Evolutionary conservation across 805 yeast species (phyloP), one percentile per base, ranked within the genome.

Genomic region (Teunomyces stri): DNA sequence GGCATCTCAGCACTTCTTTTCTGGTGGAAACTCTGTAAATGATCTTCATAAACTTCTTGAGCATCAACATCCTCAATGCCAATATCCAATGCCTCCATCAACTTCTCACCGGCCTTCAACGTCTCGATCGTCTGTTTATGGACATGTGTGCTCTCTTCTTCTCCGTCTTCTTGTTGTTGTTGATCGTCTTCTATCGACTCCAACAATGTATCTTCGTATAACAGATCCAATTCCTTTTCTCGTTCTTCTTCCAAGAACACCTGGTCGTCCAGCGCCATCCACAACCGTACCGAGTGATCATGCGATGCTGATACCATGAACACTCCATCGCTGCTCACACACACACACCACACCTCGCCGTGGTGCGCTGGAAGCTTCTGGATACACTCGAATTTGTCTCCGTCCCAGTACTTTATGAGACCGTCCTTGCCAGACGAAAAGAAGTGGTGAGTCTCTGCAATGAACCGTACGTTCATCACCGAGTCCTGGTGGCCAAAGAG

Each of bases 401-500:
- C 99, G 66, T 94, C 99, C 99, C 99, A 94, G 66, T 89, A 90
- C 67, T 94, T 94, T 47, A 94, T 79, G 50, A 85, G 68, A 11
- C 87, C 90, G 67, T 94, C 99, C 61, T 94, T 94, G 29, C 92
- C 85, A 48, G 89, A 83, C 47, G 96, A 85, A 69, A 94, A 87
- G 66, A 94, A 91, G 64, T 91, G 82, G 63, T 92, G 96, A 11
- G 87, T 76, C n/a, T 82, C 84, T 1, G 95, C 92, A 44, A 90
- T 76, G 60, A 94, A 94, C 51, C 74, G 79, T 27, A 92, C 96
- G 53, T 79, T 77, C 96, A 92, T 89, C 49, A 94, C 88, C 3
- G 96, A 85, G 65, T 94, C 99, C 60, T 90, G 96, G 64, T 94
- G 99, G 1, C 96, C 99, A 65, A 94, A 94, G 22, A 94, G 81